These are phyloP conservation scores for Gaertneriomyces sp. DNA, from an alignment of 192 early-diverging fungal species.

Conservation along the genomic window DNA sequence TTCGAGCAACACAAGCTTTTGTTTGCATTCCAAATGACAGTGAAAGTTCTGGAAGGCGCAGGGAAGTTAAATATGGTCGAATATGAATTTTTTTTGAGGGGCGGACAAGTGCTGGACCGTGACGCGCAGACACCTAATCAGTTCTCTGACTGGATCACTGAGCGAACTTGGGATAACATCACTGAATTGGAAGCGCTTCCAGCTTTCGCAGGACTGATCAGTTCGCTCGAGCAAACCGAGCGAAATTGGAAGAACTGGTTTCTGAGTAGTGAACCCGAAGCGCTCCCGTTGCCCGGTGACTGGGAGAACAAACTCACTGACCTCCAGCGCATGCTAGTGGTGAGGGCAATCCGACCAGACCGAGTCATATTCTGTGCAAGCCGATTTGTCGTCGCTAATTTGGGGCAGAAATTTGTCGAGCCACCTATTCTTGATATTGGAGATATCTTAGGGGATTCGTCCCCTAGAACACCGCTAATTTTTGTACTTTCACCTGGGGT, in stretches of 20 bases:
- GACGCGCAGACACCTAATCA: slow-evolving; percentile 54
- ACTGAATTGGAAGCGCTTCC: slow-evolving; percentile 50
- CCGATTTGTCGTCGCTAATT: slow-evolving; percentile 53
- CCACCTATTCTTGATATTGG: slow-evolving; percentile 55
- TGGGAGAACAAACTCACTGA: slow-evolving; percentile 65
- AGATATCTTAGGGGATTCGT: slow-evolving; percentile 57
- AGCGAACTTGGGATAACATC: slow-evolving; percentile 59
- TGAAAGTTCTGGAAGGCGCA: slow-evolving; percentile 56
- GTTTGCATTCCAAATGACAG: slow-evolving; percentile 62
- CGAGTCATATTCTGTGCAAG: slow-evolving; percentile 57
- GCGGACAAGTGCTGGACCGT: slow-evolving; percentile 58
- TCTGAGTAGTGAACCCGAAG: slow-evolving; percentile 56
- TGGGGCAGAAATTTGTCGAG: slow-evolving; percentile 57
- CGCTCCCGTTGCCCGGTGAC: slow-evolving; percentile 51
- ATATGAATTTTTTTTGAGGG: slow-evolving; percentile 59
- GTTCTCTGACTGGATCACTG: slow-evolving; percentile 54
- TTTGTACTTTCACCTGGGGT: slow-evolving; percentile 66
- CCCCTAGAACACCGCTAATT: slow-evolving; percentile 52
- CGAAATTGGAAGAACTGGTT: slow-evolving; percentile 63
- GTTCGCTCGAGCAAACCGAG: slow-evolving; percentile 59
- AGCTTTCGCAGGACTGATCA: slow-evolving; percentile 51
- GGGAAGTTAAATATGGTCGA: slow-evolving; percentile 56
- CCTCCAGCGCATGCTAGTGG: slow-evolving; percentile 58
- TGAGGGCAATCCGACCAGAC: slow-evolving; percentile 54
- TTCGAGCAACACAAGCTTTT: slow-evolving; percentile 60